Percentiles rank a stretch among this genome's conserved stretches.
Conservation (phyloP, 139 green algal genomes). For the Spirogloea muscicola region DNA sequence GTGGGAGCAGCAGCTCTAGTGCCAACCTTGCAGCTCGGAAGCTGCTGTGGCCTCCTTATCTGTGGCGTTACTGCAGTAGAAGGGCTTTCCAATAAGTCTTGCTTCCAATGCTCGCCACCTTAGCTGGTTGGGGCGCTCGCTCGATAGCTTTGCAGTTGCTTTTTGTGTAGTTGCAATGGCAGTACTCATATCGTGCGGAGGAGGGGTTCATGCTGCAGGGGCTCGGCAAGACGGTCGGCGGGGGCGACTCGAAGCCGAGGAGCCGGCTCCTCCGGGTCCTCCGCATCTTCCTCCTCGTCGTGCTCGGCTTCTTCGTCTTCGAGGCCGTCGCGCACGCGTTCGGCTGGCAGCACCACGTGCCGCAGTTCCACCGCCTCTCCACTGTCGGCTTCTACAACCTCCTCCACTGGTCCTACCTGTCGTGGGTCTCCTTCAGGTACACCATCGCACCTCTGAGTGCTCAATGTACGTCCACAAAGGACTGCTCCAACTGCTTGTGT, state of each 20-base stretch:
- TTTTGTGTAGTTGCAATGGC: too few relatives aligned
- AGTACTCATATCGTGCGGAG: too few relatives aligned
- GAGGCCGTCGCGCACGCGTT: not conserved
- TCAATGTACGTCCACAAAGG: not conserved
- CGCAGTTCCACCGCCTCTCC: not conserved
- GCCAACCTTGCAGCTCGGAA: too few relatives aligned
- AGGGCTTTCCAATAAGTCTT: too few relatives aligned
- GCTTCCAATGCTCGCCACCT: too few relatives aligned
- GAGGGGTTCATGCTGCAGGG: too few relatives aligned
- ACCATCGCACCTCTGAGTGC: too few relatives aligned
- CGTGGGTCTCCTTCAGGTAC: slow-evolving; percentile 2
- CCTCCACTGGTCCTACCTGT: not conserved
- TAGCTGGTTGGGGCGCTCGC: too few relatives aligned
- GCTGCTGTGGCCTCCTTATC: too few relatives aligned
- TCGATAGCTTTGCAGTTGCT: too few relatives aligned
- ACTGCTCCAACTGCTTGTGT: not conserved
- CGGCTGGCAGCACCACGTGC: not conserved
- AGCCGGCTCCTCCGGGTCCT: not conserved
- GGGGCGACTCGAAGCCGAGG: not conserved
- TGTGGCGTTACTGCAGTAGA: too few relatives aligned
- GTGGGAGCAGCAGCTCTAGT: too few relatives aligned
- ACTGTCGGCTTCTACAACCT: not conserved
- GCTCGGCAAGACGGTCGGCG: not conserved
- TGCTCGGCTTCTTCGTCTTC: not conserved
- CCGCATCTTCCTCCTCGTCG: not conserved